Conservation (phyloP, 2,329 filamentous ascomycete genomes). For the Sporothrix pseudoabietina region DNA sequence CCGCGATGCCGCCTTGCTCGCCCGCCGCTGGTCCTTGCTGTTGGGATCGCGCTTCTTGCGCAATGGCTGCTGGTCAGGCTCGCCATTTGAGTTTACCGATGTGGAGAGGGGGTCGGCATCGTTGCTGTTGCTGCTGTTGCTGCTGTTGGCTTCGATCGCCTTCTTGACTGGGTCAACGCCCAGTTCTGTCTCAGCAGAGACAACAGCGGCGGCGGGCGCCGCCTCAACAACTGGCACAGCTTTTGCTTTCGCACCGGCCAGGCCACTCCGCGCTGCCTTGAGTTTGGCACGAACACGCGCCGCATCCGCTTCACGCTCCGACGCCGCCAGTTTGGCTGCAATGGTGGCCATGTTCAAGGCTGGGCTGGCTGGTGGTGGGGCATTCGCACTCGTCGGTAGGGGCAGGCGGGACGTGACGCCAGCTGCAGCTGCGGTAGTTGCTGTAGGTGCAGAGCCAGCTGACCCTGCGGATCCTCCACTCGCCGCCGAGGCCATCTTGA, state of each 20-base stretch:
- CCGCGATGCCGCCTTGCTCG: constrained; percentile 60
- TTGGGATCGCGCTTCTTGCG: constrained; percentile 49
- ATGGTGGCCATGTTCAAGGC: constrained; percentile 64
- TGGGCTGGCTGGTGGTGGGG: constrained; percentile 53
- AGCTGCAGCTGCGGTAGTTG: background rate
- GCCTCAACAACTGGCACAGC: background rate
- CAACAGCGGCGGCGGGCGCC: background rate
- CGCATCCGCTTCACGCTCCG: constrained; percentile 65
- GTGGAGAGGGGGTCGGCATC: background rate
- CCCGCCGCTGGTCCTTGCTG: constrained; percentile 45
- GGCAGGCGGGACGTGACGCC: constrained; percentile 32
- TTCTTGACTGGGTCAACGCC: constrained; percentile 32
- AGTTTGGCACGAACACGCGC: constrained; percentile 65
- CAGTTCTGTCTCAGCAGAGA: constrained; percentile 10
- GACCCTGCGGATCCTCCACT: constrained; percentile 6
- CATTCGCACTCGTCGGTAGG: constrained; percentile 35
- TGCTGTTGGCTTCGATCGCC: background rate
- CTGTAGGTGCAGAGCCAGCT: background rate
- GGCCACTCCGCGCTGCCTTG: constrained; percentile 51
- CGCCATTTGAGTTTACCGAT: constrained; percentile 18
- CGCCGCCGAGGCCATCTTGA: constrained; percentile 32
- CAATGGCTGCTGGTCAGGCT: constrained; percentile 41
- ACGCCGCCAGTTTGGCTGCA: constrained; percentile 64
- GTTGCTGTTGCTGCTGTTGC: background rate
- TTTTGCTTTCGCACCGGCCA: constrained; percentile 3